Evolutionary conservation across 306 rosid species (phyloP).

Genomic region (Malus domestica): ASM211411v1 NC_041804.1:15654501-15655000

Average conservation of each 20-base stretch:
- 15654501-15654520: too few species aligned
- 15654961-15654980: not conserved
- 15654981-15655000: not conserved
- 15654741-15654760: not conserved
- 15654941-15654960: not conserved
- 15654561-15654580: not conserved
- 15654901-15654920: not conserved
- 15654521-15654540: too few species aligned
- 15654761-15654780: constrained; percentile 6
- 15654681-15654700: not conserved
- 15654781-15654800: not conserved
- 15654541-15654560: not conserved
- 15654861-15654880: not conserved
- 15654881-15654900: not conserved
- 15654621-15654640: not conserved
- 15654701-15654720: not conserved
- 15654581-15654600: constrained; percentile 1
- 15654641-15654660: too few species aligned
- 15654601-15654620: constrained; percentile 3
- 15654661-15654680: too few species aligned
- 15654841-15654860: not conserved
- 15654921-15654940: not conserved
- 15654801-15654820: not conserved
- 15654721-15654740: not conserved
- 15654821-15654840: not conserved